Evolutionary conservation across 2,329 filamentous ascomycete species (phyloP).

Genomic region (Aspergillus fijiensis): DNA sequence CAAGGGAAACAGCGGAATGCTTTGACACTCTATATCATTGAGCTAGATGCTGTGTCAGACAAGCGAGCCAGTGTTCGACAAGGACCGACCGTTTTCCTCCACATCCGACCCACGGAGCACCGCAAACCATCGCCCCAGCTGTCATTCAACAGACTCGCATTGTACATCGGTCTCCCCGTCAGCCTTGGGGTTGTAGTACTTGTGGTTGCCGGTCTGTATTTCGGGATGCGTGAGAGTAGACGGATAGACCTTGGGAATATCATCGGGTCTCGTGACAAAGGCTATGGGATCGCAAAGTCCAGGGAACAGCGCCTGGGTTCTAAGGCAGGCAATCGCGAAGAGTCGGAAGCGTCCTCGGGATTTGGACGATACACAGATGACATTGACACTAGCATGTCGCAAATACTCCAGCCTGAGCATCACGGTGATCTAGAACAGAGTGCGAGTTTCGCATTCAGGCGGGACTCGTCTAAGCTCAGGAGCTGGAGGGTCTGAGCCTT

Average conservation of each 20-base stretch:
- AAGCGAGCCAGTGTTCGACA: slow-evolving; percentile 27
- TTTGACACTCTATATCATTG: slow-evolving; percentile 39
- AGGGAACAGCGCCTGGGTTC: slow-evolving; percentile 35
- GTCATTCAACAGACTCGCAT: slow-evolving; percentile 33
- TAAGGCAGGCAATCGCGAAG: slow-evolving; percentile 27
- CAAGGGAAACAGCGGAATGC: slow-evolving; percentile 38
- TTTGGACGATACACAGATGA: slow-evolving; percentile 26
- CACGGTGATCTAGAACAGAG: slow-evolving; percentile 31
- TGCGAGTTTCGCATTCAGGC: slow-evolving; percentile 34
- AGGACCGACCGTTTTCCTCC: slow-evolving; percentile 40
- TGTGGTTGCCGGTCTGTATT: slow-evolving; percentile 39
- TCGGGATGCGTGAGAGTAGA: slow-evolving; percentile 44
- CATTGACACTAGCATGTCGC: slow-evolving; percentile 17
- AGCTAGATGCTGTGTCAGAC: slow-evolving; percentile 28
- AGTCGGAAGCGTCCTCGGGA: slow-evolving; percentile 31
- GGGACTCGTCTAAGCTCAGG: slow-evolving; percentile 40
- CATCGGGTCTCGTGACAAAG: slow-evolving; percentile 36
- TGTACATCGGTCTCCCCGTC: slow-evolving; percentile 46
- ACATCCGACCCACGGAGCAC: slow-evolving; percentile 35
- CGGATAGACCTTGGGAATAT: slow-evolving; percentile 37
- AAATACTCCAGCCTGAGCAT: slow-evolving; percentile 26
- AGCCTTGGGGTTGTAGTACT: slow-evolving; percentile 37
- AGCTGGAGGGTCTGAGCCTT: slow-evolving; percentile 29
- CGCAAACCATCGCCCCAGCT: slow-evolving; percentile 33
- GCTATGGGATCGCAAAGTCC: slow-evolving; percentile 40